Evolutionary conservation across 2,329 filamentous ascomycete species (phyloP).

Genomic region (Boeremia exigua): DNA sequence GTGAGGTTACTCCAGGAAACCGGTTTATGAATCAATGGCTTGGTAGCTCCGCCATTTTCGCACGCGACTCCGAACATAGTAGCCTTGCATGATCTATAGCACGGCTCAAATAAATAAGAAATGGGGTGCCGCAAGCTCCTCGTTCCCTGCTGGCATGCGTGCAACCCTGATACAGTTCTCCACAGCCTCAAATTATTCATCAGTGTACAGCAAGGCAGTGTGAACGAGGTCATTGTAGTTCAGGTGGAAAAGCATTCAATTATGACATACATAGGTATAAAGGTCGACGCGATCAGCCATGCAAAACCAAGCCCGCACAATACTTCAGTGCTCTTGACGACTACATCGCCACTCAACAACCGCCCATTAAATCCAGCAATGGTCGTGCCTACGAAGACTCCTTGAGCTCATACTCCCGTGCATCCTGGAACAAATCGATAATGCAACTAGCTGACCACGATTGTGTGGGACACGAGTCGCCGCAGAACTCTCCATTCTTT

Average conservation of each 20-base stretch:
- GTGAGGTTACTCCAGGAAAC: too few species aligned
- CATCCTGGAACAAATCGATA: conserved; percentile 96
- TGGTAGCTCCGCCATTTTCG: too few species aligned
- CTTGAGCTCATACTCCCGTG: conserved; percentile 51
- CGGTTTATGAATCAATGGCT: too few species aligned
- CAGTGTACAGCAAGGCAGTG: background rate
- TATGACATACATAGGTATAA: conserved; percentile 5
- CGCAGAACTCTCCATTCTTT: conserved; percentile 81
- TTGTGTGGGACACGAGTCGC: conserved; percentile 94
- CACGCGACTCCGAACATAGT: too few species aligned
- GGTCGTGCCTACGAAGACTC: conserved; percentile 9
- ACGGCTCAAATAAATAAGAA: too few species aligned
- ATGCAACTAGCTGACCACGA: conserved; percentile 95
- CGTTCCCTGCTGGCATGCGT: too few species aligned
- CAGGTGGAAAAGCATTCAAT: background rate
- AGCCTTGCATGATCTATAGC: too few species aligned
- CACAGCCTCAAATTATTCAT: too few species aligned
- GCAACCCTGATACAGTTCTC: too few species aligned
- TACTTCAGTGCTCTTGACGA: too few species aligned
- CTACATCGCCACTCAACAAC: background rate
- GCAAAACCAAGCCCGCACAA: too few species aligned
- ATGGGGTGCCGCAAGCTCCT: too few species aligned
- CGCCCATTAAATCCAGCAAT: background rate
- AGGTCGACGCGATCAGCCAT: background rate
- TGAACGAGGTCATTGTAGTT: background rate